phyloP scores from a whole-genome alignment of 176 grass and related monocot species.

The Oryza coarctata region DNA sequence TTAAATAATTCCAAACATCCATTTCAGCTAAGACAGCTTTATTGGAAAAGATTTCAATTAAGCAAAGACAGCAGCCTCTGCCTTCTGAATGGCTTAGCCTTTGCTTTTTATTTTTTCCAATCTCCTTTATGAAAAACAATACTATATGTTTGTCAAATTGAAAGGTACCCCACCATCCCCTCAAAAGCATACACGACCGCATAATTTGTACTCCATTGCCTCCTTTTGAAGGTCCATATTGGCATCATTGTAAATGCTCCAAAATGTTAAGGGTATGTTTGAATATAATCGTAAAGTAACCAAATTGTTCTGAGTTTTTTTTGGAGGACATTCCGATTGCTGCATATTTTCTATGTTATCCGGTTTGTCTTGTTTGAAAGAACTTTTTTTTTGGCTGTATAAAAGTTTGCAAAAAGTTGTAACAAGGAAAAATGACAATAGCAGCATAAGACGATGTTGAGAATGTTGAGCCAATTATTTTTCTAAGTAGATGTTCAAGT shows the following conservation, averaged over 20 bases:
- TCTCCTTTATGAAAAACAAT: conserved; percentile 34
- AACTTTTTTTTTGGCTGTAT: conserved; percentile 17
- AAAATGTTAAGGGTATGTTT: conserved; percentile 3
- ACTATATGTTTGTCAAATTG: conserved; percentile 14
- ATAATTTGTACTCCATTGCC: conserved; percentile 45
- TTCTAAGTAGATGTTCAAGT: neutral
- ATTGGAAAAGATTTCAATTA: conserved; percentile 12
- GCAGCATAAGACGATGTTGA: neutral
- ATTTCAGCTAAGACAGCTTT: conserved; percentile 26
- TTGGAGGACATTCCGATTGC: conserved; percentile 36
- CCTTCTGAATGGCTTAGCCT: conserved; percentile 45
- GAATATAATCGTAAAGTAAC: conserved; percentile 26
- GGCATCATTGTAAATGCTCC: conserved; percentile 45
- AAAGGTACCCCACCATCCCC: conserved; percentile 55
- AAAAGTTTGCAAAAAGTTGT: conserved; percentile 30
- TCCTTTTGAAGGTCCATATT: conserved; percentile 50
- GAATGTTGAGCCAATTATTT: neutral
- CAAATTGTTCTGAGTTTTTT: conserved; percentile 15
- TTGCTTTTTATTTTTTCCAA: conserved; percentile 31
- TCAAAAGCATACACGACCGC: conserved; percentile 71
- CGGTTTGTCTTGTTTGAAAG: conserved; percentile 34
- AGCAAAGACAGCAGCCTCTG: conserved; percentile 44
- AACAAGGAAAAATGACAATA: neutral
- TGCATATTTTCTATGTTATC: conserved; percentile 39
- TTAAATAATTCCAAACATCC: conserved; percentile 11